Evolutionary conservation across 192 early-diverging fungal genomes (phyloP), one percentile per base, ranked within the genome.

Genomic region (Linderina pennispora): DNA sequence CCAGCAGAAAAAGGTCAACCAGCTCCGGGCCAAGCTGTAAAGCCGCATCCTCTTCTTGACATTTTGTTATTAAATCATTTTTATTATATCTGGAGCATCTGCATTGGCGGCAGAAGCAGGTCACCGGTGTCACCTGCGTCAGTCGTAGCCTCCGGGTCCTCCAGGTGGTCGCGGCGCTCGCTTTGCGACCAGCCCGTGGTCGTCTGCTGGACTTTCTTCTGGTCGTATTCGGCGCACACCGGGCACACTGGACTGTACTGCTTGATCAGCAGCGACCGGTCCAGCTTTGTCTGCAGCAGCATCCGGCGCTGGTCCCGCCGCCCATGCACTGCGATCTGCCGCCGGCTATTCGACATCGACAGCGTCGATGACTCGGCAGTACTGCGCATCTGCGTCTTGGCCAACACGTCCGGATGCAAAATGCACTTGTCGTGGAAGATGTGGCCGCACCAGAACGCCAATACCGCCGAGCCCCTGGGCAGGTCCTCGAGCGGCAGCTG

Each of bases 401-500:
- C 28, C 50, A 74, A 40, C 2, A 81, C 67, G 19, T 78, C 77
- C 3, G 79, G 64, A 13, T 71, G 67, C 28, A 89, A 56, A n/a
- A 97, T 59, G 44, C 96, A 98, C 10, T 62, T 43, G 50, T 89
- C 85, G 48, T 98, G 96, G 54, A 80, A 95, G 1, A 79, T 75
- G 56, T 98, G 94, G 45, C 83, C 76, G 45, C 96, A 98, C 63
- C 93, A 97, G 51, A 94, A 98, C 13, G 91, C 71, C 25, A 97
- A 39, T 8, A 77, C 55, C 17, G 47, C 38, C 14, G 37, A 58
- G 11, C 40, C 58, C 15, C 16, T 44, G 24, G 40, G 40, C 36
- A 44, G 36, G 36, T 67, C 43, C 72, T 77, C 43, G 64, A 79
- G n/a, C 45, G 57, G 37, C 47, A 50, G 10, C 43, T 50, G 43